Base-by-base conservation (phyloP, 371 early-diverging fungal species). In the Mortierella sp. region DNA sequence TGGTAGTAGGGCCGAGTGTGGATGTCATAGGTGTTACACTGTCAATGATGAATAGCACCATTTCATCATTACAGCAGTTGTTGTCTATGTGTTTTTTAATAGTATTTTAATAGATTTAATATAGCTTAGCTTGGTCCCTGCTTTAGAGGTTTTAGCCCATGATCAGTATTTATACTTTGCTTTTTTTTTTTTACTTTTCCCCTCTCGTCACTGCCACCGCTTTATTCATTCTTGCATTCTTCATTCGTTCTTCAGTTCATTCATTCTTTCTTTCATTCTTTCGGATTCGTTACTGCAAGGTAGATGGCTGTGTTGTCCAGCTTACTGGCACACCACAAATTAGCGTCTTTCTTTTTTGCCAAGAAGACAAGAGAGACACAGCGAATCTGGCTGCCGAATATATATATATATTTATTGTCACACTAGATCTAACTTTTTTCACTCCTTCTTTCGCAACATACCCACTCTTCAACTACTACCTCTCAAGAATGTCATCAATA, bases 401-500 rank as follows among this genome's bases (percentile, higher is more conserved):
- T 20, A n/a, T n/a, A n/a, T 49, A 57, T 57, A 1, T 9, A 2
- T 16, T 5, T 57, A 28, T 24, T 57, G 1, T 54, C 11, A n/a
- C 32, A 12, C 49, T 10, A 28, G 57, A 57, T 57, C 61, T 51
- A 37, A 16, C 39, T 20, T n/a, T 26, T 6, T 24, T 64, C 55
- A 60, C 40, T 37, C 10, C 39, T 54, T 28, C 18, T 49, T 20
- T 52, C 2, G 35, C 57, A 28, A 24, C 10, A 35, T 43, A 24
- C 58, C 10, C 63, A 24, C 20, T 61, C 55, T 22, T 10, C 60
- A 43, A 12, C 4, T 39, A 39, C n/a, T 52, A 30, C 1, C 8
- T 16, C 30, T 22, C 61, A 61, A 35, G 32, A 54, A 70, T 70
- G 72, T 63, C 71, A n/a, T 66, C 70, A 47, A 28, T 71, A 65